Evolutionary conservation across 306 rosid genomes (phyloP).

Genomic region (Fagus sylvatica): DNA sequence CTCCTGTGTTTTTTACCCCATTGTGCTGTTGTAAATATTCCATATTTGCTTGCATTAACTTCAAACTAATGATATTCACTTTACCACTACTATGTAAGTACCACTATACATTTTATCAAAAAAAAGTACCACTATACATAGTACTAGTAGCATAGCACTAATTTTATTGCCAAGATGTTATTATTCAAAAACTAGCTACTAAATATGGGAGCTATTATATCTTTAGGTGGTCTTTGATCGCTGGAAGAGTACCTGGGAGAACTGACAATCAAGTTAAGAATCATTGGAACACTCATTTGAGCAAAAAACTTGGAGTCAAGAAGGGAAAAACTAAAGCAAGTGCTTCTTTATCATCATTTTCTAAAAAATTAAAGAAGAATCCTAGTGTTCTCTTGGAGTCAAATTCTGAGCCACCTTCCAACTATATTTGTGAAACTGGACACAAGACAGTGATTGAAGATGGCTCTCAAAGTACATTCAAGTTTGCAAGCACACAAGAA

Average conservation of each 20-base stretch:
- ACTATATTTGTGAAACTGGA: background rate
- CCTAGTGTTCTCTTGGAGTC: background rate
- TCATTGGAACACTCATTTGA: conserved; percentile 65
- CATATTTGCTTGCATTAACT: no score
- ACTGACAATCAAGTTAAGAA: conserved; percentile 76
- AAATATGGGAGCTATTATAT: background rate
- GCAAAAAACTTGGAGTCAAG: conserved; percentile 46
- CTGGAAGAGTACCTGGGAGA: conserved; percentile 74
- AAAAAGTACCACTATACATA: no score
- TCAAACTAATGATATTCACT: no score
- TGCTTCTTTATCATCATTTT: background rate
- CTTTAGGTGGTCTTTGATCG: conserved; percentile 66
- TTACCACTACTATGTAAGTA: no score
- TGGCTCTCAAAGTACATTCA: background rate
- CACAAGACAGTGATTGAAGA: background rate
- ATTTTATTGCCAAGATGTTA: background rate
- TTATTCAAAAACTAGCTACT: background rate
- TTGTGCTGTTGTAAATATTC: no score
- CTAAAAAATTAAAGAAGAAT: background rate
- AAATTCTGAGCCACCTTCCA: background rate
- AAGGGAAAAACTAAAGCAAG: conserved; percentile 28
- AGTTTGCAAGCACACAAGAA: conserved; percentile 17
- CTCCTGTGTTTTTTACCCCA: no score
- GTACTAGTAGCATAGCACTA: background rate
- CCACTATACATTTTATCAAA: no score